Conservation (phyloP, 176 grass and related monocot genomes). For the Hyparrhenia diplandra region DNA sequence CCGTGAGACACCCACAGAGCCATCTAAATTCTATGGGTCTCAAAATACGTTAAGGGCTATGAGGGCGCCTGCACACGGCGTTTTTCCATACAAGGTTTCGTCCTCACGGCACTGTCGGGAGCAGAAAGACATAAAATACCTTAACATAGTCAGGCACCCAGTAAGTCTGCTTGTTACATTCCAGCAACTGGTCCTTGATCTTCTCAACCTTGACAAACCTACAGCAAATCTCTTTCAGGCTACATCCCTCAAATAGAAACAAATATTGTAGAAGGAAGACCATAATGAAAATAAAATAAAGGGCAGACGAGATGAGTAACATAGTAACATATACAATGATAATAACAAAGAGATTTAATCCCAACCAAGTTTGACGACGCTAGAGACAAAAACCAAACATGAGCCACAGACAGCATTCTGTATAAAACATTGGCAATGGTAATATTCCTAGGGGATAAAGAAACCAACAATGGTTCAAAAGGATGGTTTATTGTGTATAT, state of each 20-base stretch:
- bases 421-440: too few species aligned
- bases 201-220: slow-evolving; percentile 99
- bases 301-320: not conserved
- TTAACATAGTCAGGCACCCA: slow-evolving; percentile 99
- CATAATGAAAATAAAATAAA: not conserved
- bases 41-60: not conserved
- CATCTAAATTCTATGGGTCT: not conserved
- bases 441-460: too few species aligned
- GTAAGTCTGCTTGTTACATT: slow-evolving; percentile 92
- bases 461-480: slow-evolving; percentile 6
- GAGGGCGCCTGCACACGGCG: not conserved
- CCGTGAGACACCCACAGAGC: not conserved
- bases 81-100: not conserved
- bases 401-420: not conserved
- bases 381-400: not conserved
- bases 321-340: too few species aligned
- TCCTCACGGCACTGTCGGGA: not conserved
- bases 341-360: not conserved
- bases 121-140: slow-evolving; percentile 43
- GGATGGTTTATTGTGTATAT: not conserved
- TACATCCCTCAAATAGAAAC: slow-evolving; percentile 26
- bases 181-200: slow-evolving; percentile 86
- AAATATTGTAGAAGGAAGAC: not conserved
- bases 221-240: slow-evolving; percentile 32
- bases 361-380: not conserved